Conservation (phyloP, 306 rosid genomes). For the Boehmeria nivea region DNA sequence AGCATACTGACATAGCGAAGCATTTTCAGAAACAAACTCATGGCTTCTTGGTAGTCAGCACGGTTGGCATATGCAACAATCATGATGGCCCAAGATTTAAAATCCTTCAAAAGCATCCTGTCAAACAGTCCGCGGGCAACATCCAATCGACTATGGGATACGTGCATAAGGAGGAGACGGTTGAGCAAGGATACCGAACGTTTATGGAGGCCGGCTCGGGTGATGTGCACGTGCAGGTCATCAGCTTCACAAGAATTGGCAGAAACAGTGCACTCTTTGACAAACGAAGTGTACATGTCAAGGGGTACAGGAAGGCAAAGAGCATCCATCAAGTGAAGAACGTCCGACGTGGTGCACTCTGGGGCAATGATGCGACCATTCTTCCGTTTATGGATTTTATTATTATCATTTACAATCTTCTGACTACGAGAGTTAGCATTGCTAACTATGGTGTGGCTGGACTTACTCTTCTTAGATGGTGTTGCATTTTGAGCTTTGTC, state of each 20-base stretch:
- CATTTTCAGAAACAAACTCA: conserved; percentile 24
- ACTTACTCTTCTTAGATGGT: conserved; percentile 6
- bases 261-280: conserved; percentile 40
- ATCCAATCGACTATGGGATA: conserved; percentile 19
- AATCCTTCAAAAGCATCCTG: conserved; percentile 16
- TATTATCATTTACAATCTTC: background rate
- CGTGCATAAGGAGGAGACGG: conserved; percentile 30
- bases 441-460: background rate
- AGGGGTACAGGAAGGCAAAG: conserved; percentile 30
- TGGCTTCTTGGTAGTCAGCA: conserved; percentile 11
- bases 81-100: conserved; percentile 51
- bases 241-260: conserved; percentile 33
- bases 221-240: conserved; percentile 34
- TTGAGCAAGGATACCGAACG: conserved; percentile 18
- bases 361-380: background rate
- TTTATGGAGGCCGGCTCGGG: conserved; percentile 12
- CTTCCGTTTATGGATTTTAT: conserved; percentile 4
- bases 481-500: background rate
- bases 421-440: background rate
- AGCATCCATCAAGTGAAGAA: conserved; percentile 42
- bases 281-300: conserved; percentile 39
- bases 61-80: conserved; percentile 17
- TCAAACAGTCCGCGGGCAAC: conserved; percentile 27
- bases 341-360: conserved; percentile 30
- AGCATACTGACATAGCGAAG: conserved; percentile 18